Evolutionary conservation across 2,329 filamentous ascomycete species (phyloP), one percentile per base, ranked within the genome.

Genomic region (Colletotrichum cereale): DNA sequence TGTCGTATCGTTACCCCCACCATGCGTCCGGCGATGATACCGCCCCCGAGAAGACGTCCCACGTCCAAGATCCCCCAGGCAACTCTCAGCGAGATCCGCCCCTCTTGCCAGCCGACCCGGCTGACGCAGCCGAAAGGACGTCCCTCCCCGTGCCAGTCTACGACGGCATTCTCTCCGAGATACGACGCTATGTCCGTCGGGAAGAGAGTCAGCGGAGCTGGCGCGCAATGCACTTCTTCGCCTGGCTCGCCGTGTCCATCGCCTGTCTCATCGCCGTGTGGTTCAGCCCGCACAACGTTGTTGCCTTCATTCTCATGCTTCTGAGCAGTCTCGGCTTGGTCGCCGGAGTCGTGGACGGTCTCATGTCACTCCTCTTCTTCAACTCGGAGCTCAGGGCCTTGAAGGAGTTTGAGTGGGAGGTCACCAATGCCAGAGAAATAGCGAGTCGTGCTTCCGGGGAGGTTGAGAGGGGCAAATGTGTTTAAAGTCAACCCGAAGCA

Each of bases 391-490:
- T 98, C 71, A 88, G 94, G 70, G 91, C 92, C 5, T 83, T 99
- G 66, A 91, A 90, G 77, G 96, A 99, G 84, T 98, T 98, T 82
- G 90, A 96, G 79, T 98, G 94, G 93, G 96, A 99, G 81, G 91
- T 98, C 34, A 84, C 84, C 62, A 95, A 93, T 78, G 91, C 92
- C 16, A 90, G 83, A 73, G 82, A 83, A 0, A 31, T 34, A 14
- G 53, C 44, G 7, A 8, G 31, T 1, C 38, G 21, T 14, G 16
- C 24, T 12, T 72, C 44, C 5, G 24, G 21, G 5, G 48, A 47
- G 38, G 6, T 47, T 18, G 36, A 11, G 38, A 38, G 50, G 26
- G 38, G 40, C 29, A 60, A 64, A 40, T 58, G 50, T 0, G n/a
- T 42, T 21, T 62, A 14, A 40, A 18, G 8, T 8, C 7, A 16